Evolutionary conservation across 768 basidiomycete species (phyloP).

Genomic region (Pulveroboletus frians): DNA sequence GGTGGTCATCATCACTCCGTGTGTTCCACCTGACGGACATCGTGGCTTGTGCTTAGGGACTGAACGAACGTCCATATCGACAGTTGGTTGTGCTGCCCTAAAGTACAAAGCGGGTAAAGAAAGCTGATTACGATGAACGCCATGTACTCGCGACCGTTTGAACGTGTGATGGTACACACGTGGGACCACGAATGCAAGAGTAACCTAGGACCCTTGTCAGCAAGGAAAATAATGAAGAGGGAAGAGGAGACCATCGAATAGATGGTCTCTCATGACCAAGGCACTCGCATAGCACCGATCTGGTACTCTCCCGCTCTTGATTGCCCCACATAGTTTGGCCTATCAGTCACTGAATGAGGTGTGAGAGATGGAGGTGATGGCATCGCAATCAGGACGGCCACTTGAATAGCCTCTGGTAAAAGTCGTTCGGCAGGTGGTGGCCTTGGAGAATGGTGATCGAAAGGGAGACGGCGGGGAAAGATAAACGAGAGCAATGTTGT

Average conservation of each 20-base stretch:
- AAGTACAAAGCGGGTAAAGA: constrained; percentile 1
- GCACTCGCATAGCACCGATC: constrained; percentile 39
- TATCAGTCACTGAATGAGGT: background rate
- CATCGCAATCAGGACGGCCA: constrained; percentile 47
- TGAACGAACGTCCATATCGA: background rate
- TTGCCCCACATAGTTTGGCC: constrained; percentile 5
- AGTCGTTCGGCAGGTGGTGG: constrained; percentile 10
- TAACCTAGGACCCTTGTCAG: background rate
- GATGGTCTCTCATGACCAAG: constrained; percentile 26
- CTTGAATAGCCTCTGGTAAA: constrained; percentile 28
- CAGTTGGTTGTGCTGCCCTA: constrained; percentile 1
- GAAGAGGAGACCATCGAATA: background rate
- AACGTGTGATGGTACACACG: background rate
- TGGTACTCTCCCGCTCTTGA: constrained; percentile 34
- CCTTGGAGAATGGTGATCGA: constrained; percentile 1
- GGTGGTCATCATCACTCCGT: too few species aligned
- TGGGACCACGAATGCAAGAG: background rate
- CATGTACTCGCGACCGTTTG: background rate
- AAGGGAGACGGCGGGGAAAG: constrained; percentile 1
- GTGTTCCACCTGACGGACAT: background rate
- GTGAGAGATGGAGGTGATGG: constrained; percentile 25
- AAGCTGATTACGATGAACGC: background rate
- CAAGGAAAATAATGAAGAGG: background rate
- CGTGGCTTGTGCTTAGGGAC: background rate
- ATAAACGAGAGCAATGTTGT: constrained; percentile 7